Conservation (phyloP, 179 eudicot genomes). For the Actinidia chinensis region DNA sequence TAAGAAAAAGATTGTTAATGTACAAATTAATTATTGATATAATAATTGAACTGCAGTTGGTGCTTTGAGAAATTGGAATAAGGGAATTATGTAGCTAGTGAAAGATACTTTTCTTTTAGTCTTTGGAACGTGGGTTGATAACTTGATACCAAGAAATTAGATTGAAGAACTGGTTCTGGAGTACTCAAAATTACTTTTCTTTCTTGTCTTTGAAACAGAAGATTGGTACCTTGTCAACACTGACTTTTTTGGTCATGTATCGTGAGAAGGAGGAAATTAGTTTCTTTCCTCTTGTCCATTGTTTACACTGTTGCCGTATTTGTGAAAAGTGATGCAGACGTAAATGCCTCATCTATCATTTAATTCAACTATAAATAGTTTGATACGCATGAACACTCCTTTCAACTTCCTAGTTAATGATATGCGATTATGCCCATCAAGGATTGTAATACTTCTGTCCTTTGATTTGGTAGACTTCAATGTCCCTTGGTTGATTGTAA, state of each 20-base stretch:
- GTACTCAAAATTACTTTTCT: neutral
- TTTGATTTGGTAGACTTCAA: conserved; percentile 3
- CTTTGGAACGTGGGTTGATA: neutral
- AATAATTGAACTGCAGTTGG: conserved; percentile 1
- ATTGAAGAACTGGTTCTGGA: neutral
- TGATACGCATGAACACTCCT: neutral
- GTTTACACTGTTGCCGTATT: neutral
- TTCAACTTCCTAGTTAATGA: conserved; percentile 5
- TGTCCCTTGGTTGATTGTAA: conserved; percentile 4
- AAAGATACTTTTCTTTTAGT: neutral
- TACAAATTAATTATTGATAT: neutral
- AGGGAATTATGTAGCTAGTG: neutral
- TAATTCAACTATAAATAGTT: neutral
- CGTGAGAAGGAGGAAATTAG: conserved; percentile 11
- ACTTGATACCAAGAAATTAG: neutral
- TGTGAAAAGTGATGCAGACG: neutral
- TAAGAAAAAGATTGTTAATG: neutral
- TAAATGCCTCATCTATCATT: neutral
- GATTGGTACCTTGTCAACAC: neutral
- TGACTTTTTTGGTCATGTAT: neutral
- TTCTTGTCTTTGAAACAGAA: neutral
- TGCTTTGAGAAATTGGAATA: conserved; percentile 5
- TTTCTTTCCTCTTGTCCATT: neutral
- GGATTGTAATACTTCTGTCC: neutral
- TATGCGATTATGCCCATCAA: neutral